Conservation (phyloP, 1,139 yeast species). For the Blastobotrys raffinosifermentans region DNA sequence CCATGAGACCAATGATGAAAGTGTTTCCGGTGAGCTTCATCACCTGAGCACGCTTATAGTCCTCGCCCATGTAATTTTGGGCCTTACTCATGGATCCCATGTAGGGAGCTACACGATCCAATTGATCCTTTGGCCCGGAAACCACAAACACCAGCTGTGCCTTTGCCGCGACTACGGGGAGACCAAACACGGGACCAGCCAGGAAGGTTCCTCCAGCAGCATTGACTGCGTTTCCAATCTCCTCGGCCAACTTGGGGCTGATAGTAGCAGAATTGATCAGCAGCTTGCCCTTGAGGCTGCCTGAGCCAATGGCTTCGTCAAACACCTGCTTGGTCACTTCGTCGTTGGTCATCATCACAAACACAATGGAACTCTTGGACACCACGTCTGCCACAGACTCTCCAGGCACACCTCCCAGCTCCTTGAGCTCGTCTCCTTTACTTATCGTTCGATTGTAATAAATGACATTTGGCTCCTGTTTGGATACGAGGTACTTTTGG, state of each 20-base stretch:
- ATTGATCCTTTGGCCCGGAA: constrained; percentile 23
- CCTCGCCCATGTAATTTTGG: constrained; percentile 24
- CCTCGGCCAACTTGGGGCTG: constrained; percentile 27
- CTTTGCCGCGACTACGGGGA: constrained; percentile 26
- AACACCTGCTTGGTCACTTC: constrained; percentile 13
- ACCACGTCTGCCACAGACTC: constrained; percentile 16
- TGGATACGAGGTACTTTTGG: constrained; percentile 14
- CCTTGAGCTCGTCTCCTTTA: constrained; percentile 17
- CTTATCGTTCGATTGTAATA: constrained; percentile 20
- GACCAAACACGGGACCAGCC: constrained; percentile 31
- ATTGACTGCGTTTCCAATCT: constrained; percentile 11
- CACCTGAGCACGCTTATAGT: constrained; percentile 22
- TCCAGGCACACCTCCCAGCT: constrained; percentile 17
- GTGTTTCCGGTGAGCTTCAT: constrained; percentile 30
- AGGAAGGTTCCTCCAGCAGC: constrained; percentile 22
- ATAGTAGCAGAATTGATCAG: constrained; percentile 27
- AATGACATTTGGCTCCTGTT: constrained; percentile 13
- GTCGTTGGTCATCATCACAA: constrained; percentile 20
- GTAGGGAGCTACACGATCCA: constrained; percentile 22
- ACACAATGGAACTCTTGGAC: constrained; percentile 13
- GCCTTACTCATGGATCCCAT: constrained; percentile 24
- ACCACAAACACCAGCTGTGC: constrained; percentile 25
- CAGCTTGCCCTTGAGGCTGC: constrained; percentile 19
- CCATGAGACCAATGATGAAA: constrained; percentile 27
- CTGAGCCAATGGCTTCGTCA: constrained; percentile 5